Base-by-base conservation (phyloP, 1,139 yeast species). In the Suhomyces panamericanus region DNA sequence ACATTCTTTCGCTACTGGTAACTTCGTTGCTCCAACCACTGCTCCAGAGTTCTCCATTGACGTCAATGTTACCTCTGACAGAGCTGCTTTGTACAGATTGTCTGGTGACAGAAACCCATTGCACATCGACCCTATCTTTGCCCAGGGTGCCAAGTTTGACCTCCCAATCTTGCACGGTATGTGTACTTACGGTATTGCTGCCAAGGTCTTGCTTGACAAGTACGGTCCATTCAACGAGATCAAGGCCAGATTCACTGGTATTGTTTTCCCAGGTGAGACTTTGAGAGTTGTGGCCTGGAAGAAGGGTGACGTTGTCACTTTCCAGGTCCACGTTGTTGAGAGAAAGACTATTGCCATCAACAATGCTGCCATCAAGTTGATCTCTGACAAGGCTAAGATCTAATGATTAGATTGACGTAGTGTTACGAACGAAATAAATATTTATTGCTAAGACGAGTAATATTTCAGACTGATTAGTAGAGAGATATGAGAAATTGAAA, bases 261-360 rank as follows among this genome's bases (percentile, higher is more conserved):
- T 87, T 60, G 98, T 93, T 35, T 90, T 81, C 81, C 98, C 98
- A n/a, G 99, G 98, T 58, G 98, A 93, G 70, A 85, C 89, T 28
- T 77, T 93, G 64, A 78, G 77, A 60, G 82, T 93, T 34, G 71
- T 71, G 47, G 96, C 96, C 35, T 93, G 99, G 99, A 87, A 84
- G 67, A 75, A 82, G 50, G 73, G 75, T 47, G 83, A 79, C 57
- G 70, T 75, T 54, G 85, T 93, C 49, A 74, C 82, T 51, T 93
- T 91, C 83, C 95, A 87, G 69, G 82, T 95, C 28, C 81, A 81
- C 63, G 90, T 86, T 48, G 81, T 85, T 51, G 96, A 87, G 60
- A 85, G 96, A 67, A 78, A 82, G 57, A 75, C 83, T 36, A 75
- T 81, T 58, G 97, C 93, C 47, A 85, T 93, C 59, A 81, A 87